These are phyloP conservation scores for Silene noctiflora DNA, from an alignment of 179 eudicot species.

Conservation along the genomic window DNA sequence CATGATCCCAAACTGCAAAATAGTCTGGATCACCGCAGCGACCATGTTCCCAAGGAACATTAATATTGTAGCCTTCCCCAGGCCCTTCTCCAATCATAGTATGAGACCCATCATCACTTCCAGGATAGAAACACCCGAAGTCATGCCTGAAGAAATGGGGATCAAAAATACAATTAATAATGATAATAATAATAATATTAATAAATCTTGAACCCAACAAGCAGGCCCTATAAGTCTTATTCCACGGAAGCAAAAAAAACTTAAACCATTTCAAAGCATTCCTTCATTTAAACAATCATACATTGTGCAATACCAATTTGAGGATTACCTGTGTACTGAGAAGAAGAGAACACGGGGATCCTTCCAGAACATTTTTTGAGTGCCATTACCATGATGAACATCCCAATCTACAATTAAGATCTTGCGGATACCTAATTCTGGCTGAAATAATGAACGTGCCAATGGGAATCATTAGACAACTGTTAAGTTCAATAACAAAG, in stretches of 20 bases:
- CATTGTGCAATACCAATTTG: neutral
- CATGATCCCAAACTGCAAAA: conserved; percentile 90
- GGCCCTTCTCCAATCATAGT: conserved; percentile 89
- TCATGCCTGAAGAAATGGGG: conserved; percentile 57
- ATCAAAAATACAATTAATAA: neutral
- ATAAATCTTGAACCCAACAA: neutral
- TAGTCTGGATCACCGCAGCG: conserved; percentile 95
- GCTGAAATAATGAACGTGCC: conserved; percentile 32
- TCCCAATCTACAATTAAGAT: conserved; percentile 98
- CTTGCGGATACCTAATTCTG: conserved; percentile 70
- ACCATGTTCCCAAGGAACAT: conserved; percentile 97
- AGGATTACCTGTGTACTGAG: conserved; percentile 85
- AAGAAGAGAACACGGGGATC: conserved; percentile 94
- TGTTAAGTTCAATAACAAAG: neutral
- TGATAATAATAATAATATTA: no score
- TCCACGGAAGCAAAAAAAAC: neutral
- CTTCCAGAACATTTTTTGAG: conserved; percentile 89
- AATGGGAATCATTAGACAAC: conserved; percentile 11
- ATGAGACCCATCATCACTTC: conserved; percentile 77
- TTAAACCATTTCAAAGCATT: neutral
- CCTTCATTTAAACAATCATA: neutral
- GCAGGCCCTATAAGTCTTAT: neutral
- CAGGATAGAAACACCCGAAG: conserved; percentile 81
- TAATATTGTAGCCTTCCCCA: conserved; percentile 86
- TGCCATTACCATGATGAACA: conserved; percentile 98